Base-by-base conservation (phyloP, 768 basidiomycete genomes). In the Gautieria morchelliformis region DNA sequence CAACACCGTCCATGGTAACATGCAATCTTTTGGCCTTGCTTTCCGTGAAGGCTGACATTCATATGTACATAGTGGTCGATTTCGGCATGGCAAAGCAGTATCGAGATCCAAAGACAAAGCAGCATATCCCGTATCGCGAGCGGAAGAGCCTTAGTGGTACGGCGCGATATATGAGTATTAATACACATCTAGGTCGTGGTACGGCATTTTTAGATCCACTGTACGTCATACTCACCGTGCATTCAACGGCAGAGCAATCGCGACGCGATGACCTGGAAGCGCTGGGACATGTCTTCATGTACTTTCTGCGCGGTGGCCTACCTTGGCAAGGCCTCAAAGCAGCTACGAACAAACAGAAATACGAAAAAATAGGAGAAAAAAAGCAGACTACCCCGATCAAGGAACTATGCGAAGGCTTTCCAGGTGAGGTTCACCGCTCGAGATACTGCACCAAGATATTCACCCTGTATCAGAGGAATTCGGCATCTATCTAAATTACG, bases 1-100 rank as follows among this genome's bases (percentile, higher is more conserved):
- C 15, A 95, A 94, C 63, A 69, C 61, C 27, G 63, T 66, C n/a
- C 59, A 60, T 62, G 73, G 89, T 92, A 52, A 64, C 80, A 70
- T 33, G 47, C 41, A 24, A 14, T 56, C 9, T 40, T 52, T 44
- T 24, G 24, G 8, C 24, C 35, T 19, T 47, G 53, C 44, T 50
- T 41, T 49, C 50, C 51, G 64, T n/a, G 7, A 33, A 22, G 45
- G 54, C 41, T 33, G 12, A 57, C 39, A 22, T 19, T 10, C 37
- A 32, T 48, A 44, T 47, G 7, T 5, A 32, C 15, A 10, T 44
- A 90, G 87, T 86, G 52, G 94, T 99, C 56, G 96, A 99, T 70
- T 98, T 99, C 68, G 96, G 96, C 45, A 98, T 99, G 96, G 96
- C 96, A 27, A 98, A 98, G 72, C 95, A 98, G 71, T 99, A 97